Conservation (phyloP, 768 basidiomycete species). For the Termitomyces sp. region DNA sequence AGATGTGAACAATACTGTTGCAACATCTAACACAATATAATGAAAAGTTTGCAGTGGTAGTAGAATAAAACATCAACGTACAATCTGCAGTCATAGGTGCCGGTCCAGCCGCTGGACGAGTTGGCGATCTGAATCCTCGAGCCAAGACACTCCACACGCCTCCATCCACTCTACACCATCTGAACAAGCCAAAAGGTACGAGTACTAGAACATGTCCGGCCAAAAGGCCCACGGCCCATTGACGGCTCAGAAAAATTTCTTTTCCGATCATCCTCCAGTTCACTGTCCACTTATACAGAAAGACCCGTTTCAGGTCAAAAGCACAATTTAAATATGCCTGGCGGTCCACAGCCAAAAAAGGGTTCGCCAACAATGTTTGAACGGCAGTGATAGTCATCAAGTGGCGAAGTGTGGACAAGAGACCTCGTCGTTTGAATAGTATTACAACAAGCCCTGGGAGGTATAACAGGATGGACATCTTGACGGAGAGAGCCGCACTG, state of each 20-base stretch:
- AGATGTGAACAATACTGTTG: constrained; percentile 83
- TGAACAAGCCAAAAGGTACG: constrained; percentile 62
- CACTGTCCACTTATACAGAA: constrained; percentile 96
- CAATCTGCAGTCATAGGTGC: constrained; percentile 59
- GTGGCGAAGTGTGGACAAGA: constrained; percentile 50
- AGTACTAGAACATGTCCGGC: constrained; percentile 62
- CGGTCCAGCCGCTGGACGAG: constrained; percentile 46
- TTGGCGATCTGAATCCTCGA: constrained; percentile 53
- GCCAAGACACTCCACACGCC: constrained; percentile 56
- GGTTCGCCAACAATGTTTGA: constrained; percentile 64
- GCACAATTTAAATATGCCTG: constrained; percentile 70
- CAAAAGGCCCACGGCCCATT: constrained; percentile 63
- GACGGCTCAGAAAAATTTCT: constrained; percentile 65
- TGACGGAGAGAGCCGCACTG: constrained; percentile 84
- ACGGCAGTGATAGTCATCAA: constrained; percentile 43
- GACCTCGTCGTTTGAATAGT: constrained; percentile 70
- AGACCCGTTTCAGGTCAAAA: constrained; percentile 85
- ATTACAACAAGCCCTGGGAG: constrained; percentile 86
- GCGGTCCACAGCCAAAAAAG: constrained; percentile 65
- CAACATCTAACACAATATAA: constrained; percentile 52
- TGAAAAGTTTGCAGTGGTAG: neutral
- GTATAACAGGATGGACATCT: constrained; percentile 93
- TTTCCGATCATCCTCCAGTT: constrained; percentile 93
- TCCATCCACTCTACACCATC: constrained; percentile 78
- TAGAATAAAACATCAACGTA: constrained; percentile 34